Conservation (phyloP, 2,329 filamentous ascomycete species). For the Ceratocystis harringtonii region DNA sequence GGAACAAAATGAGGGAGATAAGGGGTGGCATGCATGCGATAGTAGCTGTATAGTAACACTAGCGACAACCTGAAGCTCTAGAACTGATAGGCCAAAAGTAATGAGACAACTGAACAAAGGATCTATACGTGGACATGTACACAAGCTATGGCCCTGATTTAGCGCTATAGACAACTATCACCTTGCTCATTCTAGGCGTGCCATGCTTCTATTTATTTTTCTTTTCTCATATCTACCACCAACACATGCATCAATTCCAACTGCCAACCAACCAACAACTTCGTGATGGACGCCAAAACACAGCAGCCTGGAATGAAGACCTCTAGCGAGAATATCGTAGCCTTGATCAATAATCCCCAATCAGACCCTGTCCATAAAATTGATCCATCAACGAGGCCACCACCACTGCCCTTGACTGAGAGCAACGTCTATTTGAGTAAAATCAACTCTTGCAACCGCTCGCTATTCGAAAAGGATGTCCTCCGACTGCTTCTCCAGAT, state of each 20-base stretch:
- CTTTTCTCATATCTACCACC: background rate
- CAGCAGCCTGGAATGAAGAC: background rate
- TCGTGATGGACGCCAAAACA: background rate
- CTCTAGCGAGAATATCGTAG: background rate
- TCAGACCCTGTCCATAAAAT: background rate
- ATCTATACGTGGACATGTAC: background rate
- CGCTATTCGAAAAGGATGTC: constrained; percentile 46
- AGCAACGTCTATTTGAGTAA: constrained; percentile 30
- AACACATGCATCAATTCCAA: background rate
- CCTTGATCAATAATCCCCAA: background rate
- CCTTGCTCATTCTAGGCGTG: too few species aligned
- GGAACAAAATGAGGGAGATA: too few species aligned
- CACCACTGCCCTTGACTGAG: constrained; percentile 13
- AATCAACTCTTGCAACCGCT: constrained; percentile 32
- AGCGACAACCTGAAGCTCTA: too few species aligned
- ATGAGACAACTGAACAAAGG: background rate
- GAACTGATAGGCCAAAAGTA: background rate
- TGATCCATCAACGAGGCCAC: background rate
- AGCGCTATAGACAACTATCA: background rate
- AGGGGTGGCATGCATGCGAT: too few species aligned
- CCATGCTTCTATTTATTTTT: background rate
- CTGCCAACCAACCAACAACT: background rate
- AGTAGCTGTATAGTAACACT: background rate
- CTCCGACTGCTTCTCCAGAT: constrained; percentile 64
- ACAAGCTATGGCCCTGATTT: background rate